Evolutionary conservation across 2,329 filamentous ascomycete species (phyloP).

Genomic region (Alternaria metachromatica): DNA sequence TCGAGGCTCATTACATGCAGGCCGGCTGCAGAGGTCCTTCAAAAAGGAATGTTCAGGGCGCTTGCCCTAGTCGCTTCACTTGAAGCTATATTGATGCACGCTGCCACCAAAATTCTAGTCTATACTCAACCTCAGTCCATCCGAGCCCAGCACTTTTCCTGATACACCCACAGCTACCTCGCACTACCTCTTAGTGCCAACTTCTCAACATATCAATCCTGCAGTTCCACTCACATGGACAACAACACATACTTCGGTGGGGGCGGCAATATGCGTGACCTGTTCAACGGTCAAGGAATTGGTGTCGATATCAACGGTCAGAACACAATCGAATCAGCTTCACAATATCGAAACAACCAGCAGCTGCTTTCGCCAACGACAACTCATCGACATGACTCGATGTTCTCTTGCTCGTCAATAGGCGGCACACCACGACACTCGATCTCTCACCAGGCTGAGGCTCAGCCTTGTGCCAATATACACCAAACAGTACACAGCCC

Average conservation of each 20-base stretch:
- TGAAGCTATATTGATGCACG: slow-evolving; percentile 10
- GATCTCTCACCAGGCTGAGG: slow-evolving; percentile 18
- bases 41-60: not conserved
- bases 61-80: not conserved
- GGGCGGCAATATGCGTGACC: slow-evolving; percentile 3
- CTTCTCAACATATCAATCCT: not conserved
- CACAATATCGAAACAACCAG: slow-evolving; percentile 15
- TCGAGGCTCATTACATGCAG: slow-evolving; percentile 13
- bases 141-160: not conserved
- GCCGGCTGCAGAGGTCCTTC: slow-evolving; percentile 15
- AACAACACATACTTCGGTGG: slow-evolving; percentile 1
- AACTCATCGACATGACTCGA: slow-evolving; percentile 20
- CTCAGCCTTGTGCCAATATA: slow-evolving; percentile 24
- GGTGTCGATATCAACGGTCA: not conserved
- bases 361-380: slow-evolving; percentile 14
- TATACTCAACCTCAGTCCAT: not conserved
- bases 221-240: not conserved
- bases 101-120: not conserved
- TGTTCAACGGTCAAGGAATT: slow-evolving; percentile 1
- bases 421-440: not conserved
- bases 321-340: slow-evolving; percentile 3
- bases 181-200: not conserved
- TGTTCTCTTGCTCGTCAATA: slow-evolving; percentile 17
- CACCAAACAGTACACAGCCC: slow-evolving; percentile 2
- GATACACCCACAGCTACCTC: not conserved